Conservation (phyloP, 768 basidiomycete species). For the Cyclocybe cylindracea region DNA sequence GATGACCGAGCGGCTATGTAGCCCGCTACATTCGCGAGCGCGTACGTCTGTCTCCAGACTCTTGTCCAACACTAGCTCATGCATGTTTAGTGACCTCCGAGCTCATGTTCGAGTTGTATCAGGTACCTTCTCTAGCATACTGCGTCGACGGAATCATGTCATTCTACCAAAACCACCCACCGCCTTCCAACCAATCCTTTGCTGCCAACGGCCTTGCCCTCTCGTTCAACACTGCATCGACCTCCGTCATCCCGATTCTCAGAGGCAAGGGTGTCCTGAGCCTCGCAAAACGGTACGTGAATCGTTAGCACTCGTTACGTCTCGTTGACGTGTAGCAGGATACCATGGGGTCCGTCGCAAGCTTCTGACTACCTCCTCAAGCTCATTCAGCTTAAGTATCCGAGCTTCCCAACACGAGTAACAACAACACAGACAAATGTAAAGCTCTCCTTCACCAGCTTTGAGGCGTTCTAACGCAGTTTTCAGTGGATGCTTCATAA, state of each 20-base stretch:
- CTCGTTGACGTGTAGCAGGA: constrained; percentile 43
- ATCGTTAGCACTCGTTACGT: background rate
- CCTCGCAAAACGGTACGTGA: constrained; percentile 75
- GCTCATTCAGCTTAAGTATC: constrained; percentile 93
- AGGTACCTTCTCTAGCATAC: constrained; percentile 82
- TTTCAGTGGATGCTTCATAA: constrained; percentile 88
- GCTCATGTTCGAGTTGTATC: constrained; percentile 93
- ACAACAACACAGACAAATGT: constrained; percentile 78
- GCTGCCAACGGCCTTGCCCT: constrained; percentile 78
- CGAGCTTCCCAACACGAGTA: constrained; percentile 86
- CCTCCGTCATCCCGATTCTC: constrained; percentile 87
- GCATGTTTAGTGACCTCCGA: constrained; percentile 80
- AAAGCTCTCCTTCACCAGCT: constrained; percentile 6
- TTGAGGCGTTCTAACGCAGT: background rate
- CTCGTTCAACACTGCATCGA: constrained; percentile 90
- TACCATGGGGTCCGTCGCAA: constrained; percentile 93
- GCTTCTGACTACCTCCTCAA: constrained; percentile 91
- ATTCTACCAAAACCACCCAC: constrained; percentile 77
- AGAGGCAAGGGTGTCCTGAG: constrained; percentile 81
- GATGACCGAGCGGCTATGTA: constrained; percentile 91
- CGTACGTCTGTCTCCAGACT: constrained; percentile 47
- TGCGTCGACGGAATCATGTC: constrained; percentile 92
- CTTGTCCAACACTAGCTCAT: constrained; percentile 2
- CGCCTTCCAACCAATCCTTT: constrained; percentile 38
- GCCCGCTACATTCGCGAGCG: constrained; percentile 85